Percentiles rank a stretch among this genome's conserved stretches.
These are phyloP conservation scores for Sporothrix globosa DNA, from an alignment of 2,329 filamentous ascomycete genomes.

Conservation along the genomic window DNA sequence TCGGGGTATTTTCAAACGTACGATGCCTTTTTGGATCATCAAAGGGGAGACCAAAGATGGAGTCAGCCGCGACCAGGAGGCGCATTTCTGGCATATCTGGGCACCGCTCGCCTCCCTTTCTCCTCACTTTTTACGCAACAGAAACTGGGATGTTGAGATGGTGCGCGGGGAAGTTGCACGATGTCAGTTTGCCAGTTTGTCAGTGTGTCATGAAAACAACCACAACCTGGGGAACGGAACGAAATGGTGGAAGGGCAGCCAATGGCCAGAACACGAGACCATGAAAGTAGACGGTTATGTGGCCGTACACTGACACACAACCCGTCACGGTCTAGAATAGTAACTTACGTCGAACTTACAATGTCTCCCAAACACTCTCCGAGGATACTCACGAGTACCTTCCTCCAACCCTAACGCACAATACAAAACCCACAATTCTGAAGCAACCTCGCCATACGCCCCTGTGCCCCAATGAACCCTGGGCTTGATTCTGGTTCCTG, in stretches of 20 bases:
- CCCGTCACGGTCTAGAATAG: too few species aligned
- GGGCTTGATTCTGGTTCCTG: not conserved
- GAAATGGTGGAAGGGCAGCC: not conserved
- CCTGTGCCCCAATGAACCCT: too few species aligned
- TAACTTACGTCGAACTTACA: too few species aligned
- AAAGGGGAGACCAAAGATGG: not conserved
- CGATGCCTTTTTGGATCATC: not conserved
- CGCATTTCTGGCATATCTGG: not conserved
- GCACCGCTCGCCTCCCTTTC: too few species aligned
- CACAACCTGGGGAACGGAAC: not conserved
- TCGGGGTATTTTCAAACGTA: not conserved
- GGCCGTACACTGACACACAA: too few species aligned
- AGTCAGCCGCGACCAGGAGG: not conserved
- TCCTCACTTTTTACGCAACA: slow-evolving; percentile 19
- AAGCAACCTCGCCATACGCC: too few species aligned
- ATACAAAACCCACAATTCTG: too few species aligned
- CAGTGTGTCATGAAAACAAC: slow-evolving; percentile 15
- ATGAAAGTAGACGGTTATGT: too few species aligned
- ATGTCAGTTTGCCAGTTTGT: not conserved
- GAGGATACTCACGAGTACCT: not conserved
- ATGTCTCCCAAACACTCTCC: not conserved
- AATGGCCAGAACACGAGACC: not conserved
- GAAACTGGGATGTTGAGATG: slow-evolving; percentile 15
- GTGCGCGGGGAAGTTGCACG: not conserved
- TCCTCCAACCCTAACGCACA: not conserved